These are phyloP conservation scores for Naganishia randhawae DNA, from an alignment of 768 basidiomycete genomes.

Conservation along the genomic window DNA sequence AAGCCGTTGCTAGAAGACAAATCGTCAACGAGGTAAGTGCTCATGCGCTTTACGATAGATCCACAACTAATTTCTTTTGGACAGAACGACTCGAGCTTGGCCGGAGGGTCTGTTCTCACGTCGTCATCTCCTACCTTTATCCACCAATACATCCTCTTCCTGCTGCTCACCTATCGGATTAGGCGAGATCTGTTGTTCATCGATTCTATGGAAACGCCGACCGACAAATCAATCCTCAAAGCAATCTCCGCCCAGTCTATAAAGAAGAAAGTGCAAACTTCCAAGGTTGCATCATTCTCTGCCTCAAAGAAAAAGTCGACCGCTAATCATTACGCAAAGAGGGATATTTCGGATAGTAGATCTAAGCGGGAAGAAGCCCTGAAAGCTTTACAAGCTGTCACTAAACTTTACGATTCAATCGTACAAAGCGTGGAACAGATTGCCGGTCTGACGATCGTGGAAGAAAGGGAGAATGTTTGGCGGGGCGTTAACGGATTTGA, in stretches of 20 bases:
- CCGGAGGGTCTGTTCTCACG: slow-evolving; percentile 1
- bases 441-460: slow-evolving; percentile 74
- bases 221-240: not conserved
- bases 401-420: slow-evolving; percentile 77
- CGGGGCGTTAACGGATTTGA: slow-evolving; percentile 72
- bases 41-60: not conserved
- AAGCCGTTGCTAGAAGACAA: slow-evolving; percentile 70
- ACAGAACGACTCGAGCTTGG: not conserved
- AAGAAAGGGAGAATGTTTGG: slow-evolving; percentile 78
- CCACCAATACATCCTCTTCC: slow-evolving; percentile 80
- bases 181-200: slow-evolving; percentile 81
- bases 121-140: slow-evolving; percentile 54
- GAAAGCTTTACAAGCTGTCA: slow-evolving; percentile 76
- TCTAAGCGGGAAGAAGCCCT: slow-evolving; percentile 46
- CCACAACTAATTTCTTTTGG: not conserved
- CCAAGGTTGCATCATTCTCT: slow-evolving; percentile 3
- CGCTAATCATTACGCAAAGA: slow-evolving; percentile 26
- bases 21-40: slow-evolving; percentile 62
- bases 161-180: slow-evolving; percentile 79
- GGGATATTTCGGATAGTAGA: slow-evolving; percentile 15
- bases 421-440: slow-evolving; percentile 81
- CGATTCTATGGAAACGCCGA: slow-evolving; percentile 16
- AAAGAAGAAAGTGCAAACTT: slow-evolving; percentile 23
- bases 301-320: not conserved
- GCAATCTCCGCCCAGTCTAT: not conserved